phyloP scores from a whole-genome alignment of 192 early-diverging fungal species.

The Umbelopsis vinacea region DNA sequence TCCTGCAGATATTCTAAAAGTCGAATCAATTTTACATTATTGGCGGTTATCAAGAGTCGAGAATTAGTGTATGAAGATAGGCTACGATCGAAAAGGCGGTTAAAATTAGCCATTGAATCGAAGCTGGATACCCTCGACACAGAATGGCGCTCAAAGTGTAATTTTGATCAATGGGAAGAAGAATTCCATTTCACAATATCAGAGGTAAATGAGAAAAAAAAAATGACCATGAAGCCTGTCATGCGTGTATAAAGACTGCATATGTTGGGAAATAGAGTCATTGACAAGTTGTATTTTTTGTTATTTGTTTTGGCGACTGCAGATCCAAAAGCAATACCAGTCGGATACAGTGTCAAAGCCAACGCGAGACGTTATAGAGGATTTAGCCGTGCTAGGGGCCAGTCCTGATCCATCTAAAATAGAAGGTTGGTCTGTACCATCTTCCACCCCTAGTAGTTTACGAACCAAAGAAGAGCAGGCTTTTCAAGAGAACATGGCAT shows the following conservation, averaged over 20 bases:
- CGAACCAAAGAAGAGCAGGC: slow-evolving; percentile 3
- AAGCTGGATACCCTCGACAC: slow-evolving; percentile 32
- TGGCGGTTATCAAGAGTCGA: slow-evolving; percentile 27
- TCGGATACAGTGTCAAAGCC: slow-evolving; percentile 1
- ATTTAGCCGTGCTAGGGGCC: slow-evolving; percentile 26
- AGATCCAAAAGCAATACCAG: slow-evolving; percentile 33
- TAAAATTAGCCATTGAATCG: slow-evolving; percentile 34
- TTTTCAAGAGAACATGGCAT: slow-evolving; percentile 13
- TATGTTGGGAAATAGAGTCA: background rate
- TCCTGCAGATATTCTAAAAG: slow-evolving; percentile 11
- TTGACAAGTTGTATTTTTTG: slow-evolving; percentile 11
- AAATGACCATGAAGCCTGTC: background rate
- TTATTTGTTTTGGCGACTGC: background rate
- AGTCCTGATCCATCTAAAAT: background rate
- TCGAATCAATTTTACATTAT: slow-evolving; percentile 19
- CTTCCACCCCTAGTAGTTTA: background rate
- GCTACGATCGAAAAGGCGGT: slow-evolving; percentile 24
- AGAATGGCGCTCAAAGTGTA: slow-evolving; percentile 29
- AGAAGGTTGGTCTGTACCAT: background rate
- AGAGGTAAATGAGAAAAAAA: slow-evolving; percentile 24
- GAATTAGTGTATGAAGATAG: slow-evolving; percentile 38
- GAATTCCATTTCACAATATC: slow-evolving; percentile 32
- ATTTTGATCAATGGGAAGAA: slow-evolving; percentile 38
- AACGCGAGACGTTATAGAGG: slow-evolving; percentile 25
- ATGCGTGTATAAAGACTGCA: background rate